Evolutionary conservation across 1,284 basidiomycete species (phyloP), one percentile per base, ranked within the genome.

Genomic region (Apiotrichum laibachii): DNA sequence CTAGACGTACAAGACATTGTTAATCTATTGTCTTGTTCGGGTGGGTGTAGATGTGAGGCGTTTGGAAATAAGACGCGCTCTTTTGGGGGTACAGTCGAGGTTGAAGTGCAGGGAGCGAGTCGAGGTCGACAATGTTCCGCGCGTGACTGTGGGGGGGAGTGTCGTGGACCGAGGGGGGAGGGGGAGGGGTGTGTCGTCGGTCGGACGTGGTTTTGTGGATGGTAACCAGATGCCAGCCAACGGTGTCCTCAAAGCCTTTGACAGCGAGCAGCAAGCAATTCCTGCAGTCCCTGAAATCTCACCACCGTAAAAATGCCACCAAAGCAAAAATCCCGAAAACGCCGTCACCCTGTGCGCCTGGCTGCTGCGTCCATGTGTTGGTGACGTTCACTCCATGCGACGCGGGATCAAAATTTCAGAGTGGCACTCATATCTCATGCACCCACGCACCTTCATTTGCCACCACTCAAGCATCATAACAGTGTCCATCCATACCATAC

Each of bases 1-100:
- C 26, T 31, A 31, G 4, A 51, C 50, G 26, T 51, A 51, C 50
- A 51, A 33, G 50, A 51, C 50, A 51, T 51, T 21, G 37, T 50
- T 44, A 44, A 21, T 44, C 43, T 44, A 44, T 44, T 44, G 43
- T 44, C 43, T 31, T 31, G 26, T 31, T 31, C 26, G 26, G 26
- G 26, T 31, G 26, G 26, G 26, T 31, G 26, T 31, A 3, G 26
- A 31, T 31, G 26, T 31, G 26, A 31, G 26, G 26, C 26, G 26
- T 3, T 7, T 31, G 26, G 26, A 31, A 31, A 31, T 31, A 31
- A 31, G 26, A 31, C 26, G 26, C 26, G 26, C 10, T 26, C 21
- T 26, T 21, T 26, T 45, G 18, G 26, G 26, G 26, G 3, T 31
- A 33, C 26, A 33, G 26, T 15, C 26, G 45, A 33, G 13, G 44